Percentiles rank a stretch among this genome's conserved stretches.
Evolutionary conservation across 495 filamentous ascomycete species (phyloP).

Genomic region (Lepraria neglecta): DNA sequence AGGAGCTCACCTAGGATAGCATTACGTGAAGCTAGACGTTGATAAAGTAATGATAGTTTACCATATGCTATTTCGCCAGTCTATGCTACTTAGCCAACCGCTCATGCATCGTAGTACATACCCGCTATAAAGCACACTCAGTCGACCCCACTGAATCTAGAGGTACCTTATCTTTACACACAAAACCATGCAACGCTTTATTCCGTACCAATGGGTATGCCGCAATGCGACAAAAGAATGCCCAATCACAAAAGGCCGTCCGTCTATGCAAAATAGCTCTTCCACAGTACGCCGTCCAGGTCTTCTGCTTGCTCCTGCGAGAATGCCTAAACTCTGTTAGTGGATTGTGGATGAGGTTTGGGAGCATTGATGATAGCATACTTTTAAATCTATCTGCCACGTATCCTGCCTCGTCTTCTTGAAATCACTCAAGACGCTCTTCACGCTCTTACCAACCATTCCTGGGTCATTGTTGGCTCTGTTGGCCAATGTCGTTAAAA

Average conservation of each 20-base stretch:
- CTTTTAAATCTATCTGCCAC: slow-evolving; percentile 97
- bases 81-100: slow-evolving; percentile 7
- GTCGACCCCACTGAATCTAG: not conserved
- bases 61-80: slow-evolving; percentile 5
- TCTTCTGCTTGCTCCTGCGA: slow-evolving; percentile 88
- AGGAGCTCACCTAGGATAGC: too few species aligned
- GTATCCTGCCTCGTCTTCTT: slow-evolving; percentile 99
- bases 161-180: slow-evolving; percentile 8
- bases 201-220: not conserved
- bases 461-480: slow-evolving; percentile 83
- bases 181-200: slow-evolving; percentile 11
- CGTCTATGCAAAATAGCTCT: slow-evolving; percentile 93
- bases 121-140: slow-evolving; percentile 6
- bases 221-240: not conserved
- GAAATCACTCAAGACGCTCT: slow-evolving; percentile 90
- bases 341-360: not conserved
- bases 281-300: slow-evolving; percentile 94
- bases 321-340: slow-evolving; percentile 59
- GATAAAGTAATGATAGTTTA: not conserved
- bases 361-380: slow-evolving; percentile 36
- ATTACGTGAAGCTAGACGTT: too few species aligned
- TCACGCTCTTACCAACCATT: slow-evolving; percentile 95
- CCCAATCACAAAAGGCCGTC: not conserved
- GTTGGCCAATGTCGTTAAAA: slow-evolving; percentile 76
- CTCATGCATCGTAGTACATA: slow-evolving; percentile 4